Base-by-base conservation (phyloP, 768 basidiomycete genomes). In the Sarcodon aspratus region DNA sequence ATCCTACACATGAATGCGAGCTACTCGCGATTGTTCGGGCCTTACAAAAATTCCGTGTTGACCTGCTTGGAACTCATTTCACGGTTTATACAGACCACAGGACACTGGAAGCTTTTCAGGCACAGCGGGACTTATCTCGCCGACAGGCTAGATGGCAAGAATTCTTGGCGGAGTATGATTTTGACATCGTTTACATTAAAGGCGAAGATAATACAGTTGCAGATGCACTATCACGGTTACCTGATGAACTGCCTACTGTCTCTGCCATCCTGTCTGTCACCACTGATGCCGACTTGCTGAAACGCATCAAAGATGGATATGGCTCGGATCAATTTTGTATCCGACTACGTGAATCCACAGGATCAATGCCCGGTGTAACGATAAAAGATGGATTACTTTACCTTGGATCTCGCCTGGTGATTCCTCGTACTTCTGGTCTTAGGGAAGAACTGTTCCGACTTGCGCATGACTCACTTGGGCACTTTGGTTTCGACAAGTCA, bases 121-220 rank as follows among this genome's bases (percentile, higher is more conserved):
- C 47, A 0, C 69, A 72, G 47, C 36, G 47, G 3, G 56, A 68
- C 18, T 51, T 74, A 1, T 69, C 62, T 0, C 50, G 58, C 0
- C 47, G 63, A 0, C 72, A 72, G 33, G 61, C 61, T 0, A 52
- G 63, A 0, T 74, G 73, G 74, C 27, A 66, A 3, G 63, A 73
- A 48, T 63, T 65, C 17, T 50, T 77, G 0, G 48, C 54, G 0
- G 55, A 66, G 13, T 76, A 70, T 48, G 63, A 73, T 36, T 58
- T 57, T 44, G 37, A 52, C 0, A 64, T 72, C 13, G 45, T 48
- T 3, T 73, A 72, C 48, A 50, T 75, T 58, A 45, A 55, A 0
- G 73, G 73, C 0, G 54, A 56, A 0, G 60, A 66, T 4, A 74
- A 77, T 50, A 54, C 62, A 0, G 51, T 69, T 0, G 63, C 68